These are phyloP conservation scores for Silene coronaria DNA, from an alignment of 179 eudicot genomes.

Conservation along the genomic window DNA sequence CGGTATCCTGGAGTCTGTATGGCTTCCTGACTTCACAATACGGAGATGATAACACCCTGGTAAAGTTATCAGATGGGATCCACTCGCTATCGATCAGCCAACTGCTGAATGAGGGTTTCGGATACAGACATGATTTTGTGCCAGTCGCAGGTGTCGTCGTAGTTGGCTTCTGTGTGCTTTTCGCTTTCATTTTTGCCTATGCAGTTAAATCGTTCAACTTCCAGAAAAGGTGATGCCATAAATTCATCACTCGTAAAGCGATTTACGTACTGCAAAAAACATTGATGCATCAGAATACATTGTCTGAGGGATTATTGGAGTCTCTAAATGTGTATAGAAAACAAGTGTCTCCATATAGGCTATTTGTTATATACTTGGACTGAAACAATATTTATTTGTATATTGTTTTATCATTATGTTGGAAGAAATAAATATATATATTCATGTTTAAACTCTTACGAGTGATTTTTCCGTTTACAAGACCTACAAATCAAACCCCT, in stretches of 20 bases:
- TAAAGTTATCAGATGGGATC: constrained; percentile 60
- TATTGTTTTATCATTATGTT: constrained; percentile 12
- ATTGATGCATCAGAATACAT: not conserved
- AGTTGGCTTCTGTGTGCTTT: constrained; percentile 31
- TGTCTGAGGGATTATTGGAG: constrained; percentile 8
- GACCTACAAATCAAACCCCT: too few relatives aligned
- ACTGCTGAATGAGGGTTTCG: constrained; percentile 49
- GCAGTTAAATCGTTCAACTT: constrained; percentile 41
- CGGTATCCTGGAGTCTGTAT: constrained; percentile 84
- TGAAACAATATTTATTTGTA: constrained; percentile 11
- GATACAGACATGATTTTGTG: constrained; percentile 63
- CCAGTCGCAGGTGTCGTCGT: constrained; percentile 58
- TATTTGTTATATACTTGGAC: constrained; percentile 22
- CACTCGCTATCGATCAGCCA: constrained; percentile 30
- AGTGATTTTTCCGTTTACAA: not conserved
- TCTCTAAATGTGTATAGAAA: constrained; percentile 29
- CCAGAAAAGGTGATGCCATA: constrained; percentile 38
- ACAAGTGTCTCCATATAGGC: constrained; percentile 23
- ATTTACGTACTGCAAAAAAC: not conserved
- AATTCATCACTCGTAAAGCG: not conserved
- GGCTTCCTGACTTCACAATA: constrained; percentile 87
- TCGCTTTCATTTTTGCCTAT: constrained; percentile 43
- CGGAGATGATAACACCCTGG: constrained; percentile 41
- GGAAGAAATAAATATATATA: constrained; percentile 9
- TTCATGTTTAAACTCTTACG: not conserved